Percentiles rank a stretch among this genome's conserved stretches.
These are phyloP conservation scores for Alloteropsis angusta DNA, from an alignment of 202 grass and related monocot species.

Conservation along the genomic window DNA sequence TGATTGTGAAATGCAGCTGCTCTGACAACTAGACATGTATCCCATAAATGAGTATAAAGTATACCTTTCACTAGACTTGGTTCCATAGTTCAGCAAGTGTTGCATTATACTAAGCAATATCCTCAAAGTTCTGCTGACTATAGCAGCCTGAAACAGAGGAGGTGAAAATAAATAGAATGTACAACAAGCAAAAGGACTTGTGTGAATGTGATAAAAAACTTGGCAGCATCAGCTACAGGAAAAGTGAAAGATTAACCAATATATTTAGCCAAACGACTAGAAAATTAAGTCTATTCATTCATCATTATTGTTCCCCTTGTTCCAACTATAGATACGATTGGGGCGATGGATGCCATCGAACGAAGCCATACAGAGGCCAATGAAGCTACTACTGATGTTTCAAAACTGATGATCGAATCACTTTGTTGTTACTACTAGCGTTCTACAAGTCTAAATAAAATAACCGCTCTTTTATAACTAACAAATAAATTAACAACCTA, in stretches of 20 bases:
- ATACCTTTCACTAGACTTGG: constrained; percentile 50
- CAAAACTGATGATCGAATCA: not conserved
- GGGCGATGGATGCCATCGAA: not conserved
- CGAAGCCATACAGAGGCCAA: not conserved
- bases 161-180: constrained; percentile 15
- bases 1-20: not conserved
- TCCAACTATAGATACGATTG: not conserved
- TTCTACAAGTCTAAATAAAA: not conserved
- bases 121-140: constrained; percentile 53
- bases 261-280: not conserved
- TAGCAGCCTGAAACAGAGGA: constrained; percentile 35
- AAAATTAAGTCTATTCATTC: not conserved
- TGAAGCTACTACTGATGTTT: not conserved
- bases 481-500: not conserved
- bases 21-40: not conserved
- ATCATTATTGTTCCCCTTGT: not conserved
- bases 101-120: constrained; percentile 58
- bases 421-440: not conserved
- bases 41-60: not conserved
- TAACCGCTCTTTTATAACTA: constrained; percentile 4
- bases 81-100: constrained; percentile 44
- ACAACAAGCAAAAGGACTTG: not conserved
- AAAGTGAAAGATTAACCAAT: not conserved
- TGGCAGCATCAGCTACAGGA: not conserved
- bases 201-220: not conserved